A percentile compares a stretch with the other conserved stretches of the same genome.
Conservation (phyloP, 2,329 filamentous ascomycete genomes). For the Colletotrichum karsti region DNA sequence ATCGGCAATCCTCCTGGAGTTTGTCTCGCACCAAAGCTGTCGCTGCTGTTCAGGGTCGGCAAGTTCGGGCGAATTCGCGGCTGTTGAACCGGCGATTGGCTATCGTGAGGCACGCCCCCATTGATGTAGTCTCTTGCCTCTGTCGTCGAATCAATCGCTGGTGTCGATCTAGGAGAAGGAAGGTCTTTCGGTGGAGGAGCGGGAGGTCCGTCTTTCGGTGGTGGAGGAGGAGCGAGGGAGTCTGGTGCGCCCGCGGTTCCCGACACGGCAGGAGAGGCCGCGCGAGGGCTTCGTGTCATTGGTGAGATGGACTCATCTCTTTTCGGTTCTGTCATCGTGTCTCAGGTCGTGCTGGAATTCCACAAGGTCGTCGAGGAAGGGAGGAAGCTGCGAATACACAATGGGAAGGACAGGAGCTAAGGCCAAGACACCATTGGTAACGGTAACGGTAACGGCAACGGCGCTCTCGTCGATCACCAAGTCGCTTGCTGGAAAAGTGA, state of each 20-base stretch:
- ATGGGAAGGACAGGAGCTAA: neutral
- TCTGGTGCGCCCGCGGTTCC: conserved; percentile 3
- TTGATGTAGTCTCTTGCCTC: conserved; percentile 48
- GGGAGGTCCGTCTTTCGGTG: conserved; percentile 24
- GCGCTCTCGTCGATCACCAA: conserved; percentile 2
- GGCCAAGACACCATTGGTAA: conserved; percentile 3
- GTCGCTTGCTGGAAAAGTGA: neutral
- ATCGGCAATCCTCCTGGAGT: conserved; percentile 10
- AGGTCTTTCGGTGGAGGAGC: conserved; percentile 21
- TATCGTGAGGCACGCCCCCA: conserved; percentile 42
- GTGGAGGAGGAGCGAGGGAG: conserved; percentile 14
- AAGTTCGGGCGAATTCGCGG: neutral
- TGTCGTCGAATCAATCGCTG: conserved; percentile 31
- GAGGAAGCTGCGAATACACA: neutral
- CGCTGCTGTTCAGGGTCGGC: conserved; percentile 28
- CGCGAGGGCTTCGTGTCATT: conserved; percentile 28
- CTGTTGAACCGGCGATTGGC: conserved; percentile 34
- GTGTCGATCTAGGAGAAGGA: conserved; percentile 20
- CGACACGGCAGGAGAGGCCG: conserved; percentile 15
- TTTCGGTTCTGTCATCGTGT: conserved; percentile 25
- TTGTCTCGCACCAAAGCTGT: neutral
- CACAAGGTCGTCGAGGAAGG: neutral
- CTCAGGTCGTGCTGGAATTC: neutral
- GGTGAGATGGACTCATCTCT: conserved; percentile 36
- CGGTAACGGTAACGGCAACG: neutral